phyloP scores from a whole-genome alignment of 495 filamentous ascomycete genomes.

The Hypoxylon fragiforme region DNA sequence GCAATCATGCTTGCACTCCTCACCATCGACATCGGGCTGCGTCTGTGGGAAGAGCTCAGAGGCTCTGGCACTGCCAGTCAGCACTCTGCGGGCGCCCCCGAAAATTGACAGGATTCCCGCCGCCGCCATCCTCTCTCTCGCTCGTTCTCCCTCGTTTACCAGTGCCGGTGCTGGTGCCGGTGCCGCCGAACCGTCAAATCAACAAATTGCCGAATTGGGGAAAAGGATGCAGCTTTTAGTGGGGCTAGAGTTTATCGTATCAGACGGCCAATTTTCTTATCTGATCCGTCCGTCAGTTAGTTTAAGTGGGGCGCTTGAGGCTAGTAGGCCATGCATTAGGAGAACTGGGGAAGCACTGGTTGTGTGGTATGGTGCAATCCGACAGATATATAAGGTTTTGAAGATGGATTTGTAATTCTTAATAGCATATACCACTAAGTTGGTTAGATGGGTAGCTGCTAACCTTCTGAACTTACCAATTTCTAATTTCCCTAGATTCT shows the following conservation, averaged over 20 bases:
- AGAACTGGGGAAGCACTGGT: no score
- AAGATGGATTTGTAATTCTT: no score
- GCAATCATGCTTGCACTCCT: slow-evolving; percentile 90
- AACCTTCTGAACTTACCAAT: no score
- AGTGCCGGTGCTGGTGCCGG: no score
- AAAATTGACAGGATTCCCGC: slow-evolving; percentile 46
- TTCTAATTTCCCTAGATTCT: no score
- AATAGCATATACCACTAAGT: no score
- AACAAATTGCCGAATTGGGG: not conserved
- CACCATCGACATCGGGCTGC: slow-evolving; percentile 74
- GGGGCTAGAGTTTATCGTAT: no score
- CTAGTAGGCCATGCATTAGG: no score
- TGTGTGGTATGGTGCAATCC: no score
- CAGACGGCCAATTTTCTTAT: slow-evolving; percentile 11
- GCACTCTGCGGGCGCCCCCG: slow-evolving; percentile 42
- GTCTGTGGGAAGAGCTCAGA: slow-evolving; percentile 67
- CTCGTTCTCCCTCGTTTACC: not conserved
- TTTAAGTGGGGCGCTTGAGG: not conserved
- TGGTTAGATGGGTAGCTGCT: no score
- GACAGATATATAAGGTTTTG: no score
- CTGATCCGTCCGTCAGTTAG: not conserved
- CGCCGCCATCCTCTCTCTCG: slow-evolving; percentile 31
- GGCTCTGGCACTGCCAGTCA: slow-evolving; percentile 67
- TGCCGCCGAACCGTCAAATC: not conserved
- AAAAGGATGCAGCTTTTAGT: not conserved